Conservation (phyloP, 2,329 filamentous ascomycete species). For the Fusarium miscanthi region DNA sequence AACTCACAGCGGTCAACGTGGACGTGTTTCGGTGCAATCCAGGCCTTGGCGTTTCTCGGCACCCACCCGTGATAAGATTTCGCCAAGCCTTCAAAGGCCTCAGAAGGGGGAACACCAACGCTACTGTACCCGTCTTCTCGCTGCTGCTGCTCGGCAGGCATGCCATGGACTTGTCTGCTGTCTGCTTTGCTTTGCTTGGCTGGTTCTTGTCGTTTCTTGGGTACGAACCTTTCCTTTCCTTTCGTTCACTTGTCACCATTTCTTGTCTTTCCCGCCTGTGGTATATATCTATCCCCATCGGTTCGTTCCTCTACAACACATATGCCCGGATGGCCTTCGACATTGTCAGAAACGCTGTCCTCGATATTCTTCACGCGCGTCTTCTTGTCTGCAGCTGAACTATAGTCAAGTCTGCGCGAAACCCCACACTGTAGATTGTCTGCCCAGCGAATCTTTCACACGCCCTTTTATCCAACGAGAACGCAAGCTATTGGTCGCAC, state of each 20-base stretch:
- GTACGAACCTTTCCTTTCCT: conserved; percentile 23
- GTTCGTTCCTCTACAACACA: conserved; percentile 8
- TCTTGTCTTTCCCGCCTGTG: conserved; percentile 7
- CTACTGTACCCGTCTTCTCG: conserved; percentile 40
- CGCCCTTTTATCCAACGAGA: not conserved
- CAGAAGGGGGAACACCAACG: conserved; percentile 46
- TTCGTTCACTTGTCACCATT: conserved; percentile 23
- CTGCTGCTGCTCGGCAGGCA: conserved; percentile 22
- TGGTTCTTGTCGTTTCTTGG: conserved; percentile 33
- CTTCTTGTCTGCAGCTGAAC: conserved; percentile 24
- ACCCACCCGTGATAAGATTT: conserved; percentile 48
- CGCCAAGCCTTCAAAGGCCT: conserved; percentile 48
- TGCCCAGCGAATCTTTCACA: conserved; percentile 8
- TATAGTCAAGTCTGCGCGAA: conserved; percentile 8
- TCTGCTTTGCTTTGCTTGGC: conserved; percentile 36
- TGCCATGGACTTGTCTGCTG: conserved; percentile 36
- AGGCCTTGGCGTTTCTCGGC: conserved; percentile 49
- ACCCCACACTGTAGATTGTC: not conserved
- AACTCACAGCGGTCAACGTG: conserved; percentile 45
- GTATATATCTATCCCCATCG: conserved; percentile 22
- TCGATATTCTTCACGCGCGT: conserved; percentile 21
- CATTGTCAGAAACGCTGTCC: conserved; percentile 19
- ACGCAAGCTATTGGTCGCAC: conserved; percentile 18
- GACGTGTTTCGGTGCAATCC: conserved; percentile 45
- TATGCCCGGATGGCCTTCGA: conserved; percentile 34